Evolutionary conservation across 2,329 filamentous ascomycete genomes (phyloP), one percentile per base, ranked within the genome.

Genomic region (Aspergillus sp.): DNA sequence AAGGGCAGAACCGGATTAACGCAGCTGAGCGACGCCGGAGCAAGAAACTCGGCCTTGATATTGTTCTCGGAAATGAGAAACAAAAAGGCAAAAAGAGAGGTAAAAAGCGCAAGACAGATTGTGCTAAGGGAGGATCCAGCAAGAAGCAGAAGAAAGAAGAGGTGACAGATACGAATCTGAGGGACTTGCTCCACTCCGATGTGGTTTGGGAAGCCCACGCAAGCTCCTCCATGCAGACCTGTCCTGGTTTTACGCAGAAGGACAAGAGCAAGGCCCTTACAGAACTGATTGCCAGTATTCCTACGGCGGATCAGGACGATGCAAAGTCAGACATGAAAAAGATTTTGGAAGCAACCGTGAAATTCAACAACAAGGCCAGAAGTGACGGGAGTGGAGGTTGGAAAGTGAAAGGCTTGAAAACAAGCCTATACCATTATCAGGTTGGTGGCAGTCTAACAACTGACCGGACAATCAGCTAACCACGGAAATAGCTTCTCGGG

Each of bases 371-470:
- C 7, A 45, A 44, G 1, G 62, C 68, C 0, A 66, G 48, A 49
- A 52, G 54, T 20, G 65, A 73, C 44, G 63, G 63, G 1, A 51
- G 64, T 13, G 65, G 64, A 0, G 65, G 62, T 1, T 75, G 69
- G 68, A 59, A 53, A 22, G 60, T 71, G 2, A 59, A 56, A 24
- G 65, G 67, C 2, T 62, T 74, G 52, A 62, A 61, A 10, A 66
- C 66, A 2, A 65, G 64, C 17, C 49, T 74, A 4, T 69, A 65
- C 38, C 60, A 70, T 50, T 66, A 73, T 50, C 72, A 74, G 61
- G 67, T 68, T 50, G 16, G 56, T 22, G 8, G 9, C 45, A 6
- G 40, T 8, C 5, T n/a, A 11, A 20, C 36, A 22, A 11, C n/a
- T 13, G 41, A 8, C 1, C 40, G 19, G 8, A 16, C n/a, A 16